Evolutionary conservation across 1,139 yeast species (phyloP), one percentile per base, ranked within the genome.

Genomic region (Nakaseomyces uthaithaninus): DNA sequence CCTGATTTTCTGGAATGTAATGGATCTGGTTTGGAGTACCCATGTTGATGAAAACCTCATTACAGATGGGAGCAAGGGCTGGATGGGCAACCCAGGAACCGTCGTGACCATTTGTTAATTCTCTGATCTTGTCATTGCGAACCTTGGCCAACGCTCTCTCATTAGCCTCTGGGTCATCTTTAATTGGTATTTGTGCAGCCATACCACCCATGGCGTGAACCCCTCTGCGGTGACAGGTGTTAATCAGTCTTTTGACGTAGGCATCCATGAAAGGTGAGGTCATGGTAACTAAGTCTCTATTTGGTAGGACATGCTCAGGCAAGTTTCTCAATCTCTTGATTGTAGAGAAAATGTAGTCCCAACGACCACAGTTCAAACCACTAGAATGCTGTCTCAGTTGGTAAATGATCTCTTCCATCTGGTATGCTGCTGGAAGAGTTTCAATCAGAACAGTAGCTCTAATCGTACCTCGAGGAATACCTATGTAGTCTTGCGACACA

Each of bases 61-160:
- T 72, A 42, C 84, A 86, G 49, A 81, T 77, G n/a, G 80, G 74
- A 30, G 82, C 84, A 58, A 82, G 69, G 25, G 86, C 89, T 5
- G 93, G 93, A 60, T 82, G 91, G 15, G 91, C 91, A 59, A 82
- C 83, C 93, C 93, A 82, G 47, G 89, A 80, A 37, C 91, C 86
- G 65, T 82, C 91, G 63, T 84, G 85, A 39, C 91, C 91, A 44
- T 81, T 80, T 37, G 68, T 64, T 37, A 80, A 80, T 63, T 82
- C 93, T 57, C 91, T 69, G 53, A 77, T 68, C 60, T 80, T 80
- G 58, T 80, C 89, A 54, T 69, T 73, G 47, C 74, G 71, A 39
- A 80, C 87, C 51, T 79, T 78, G 40, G 71, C 73, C 71, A 80
- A 68, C 6, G 85, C 86, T 42, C 66, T 65, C 41, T 68, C 67